Percentiles rank a stretch among this genome's conserved stretches.
phyloP scores from a whole-genome alignment of 148 eudicot species.

The Vaccinium macrocarpon region DNA sequence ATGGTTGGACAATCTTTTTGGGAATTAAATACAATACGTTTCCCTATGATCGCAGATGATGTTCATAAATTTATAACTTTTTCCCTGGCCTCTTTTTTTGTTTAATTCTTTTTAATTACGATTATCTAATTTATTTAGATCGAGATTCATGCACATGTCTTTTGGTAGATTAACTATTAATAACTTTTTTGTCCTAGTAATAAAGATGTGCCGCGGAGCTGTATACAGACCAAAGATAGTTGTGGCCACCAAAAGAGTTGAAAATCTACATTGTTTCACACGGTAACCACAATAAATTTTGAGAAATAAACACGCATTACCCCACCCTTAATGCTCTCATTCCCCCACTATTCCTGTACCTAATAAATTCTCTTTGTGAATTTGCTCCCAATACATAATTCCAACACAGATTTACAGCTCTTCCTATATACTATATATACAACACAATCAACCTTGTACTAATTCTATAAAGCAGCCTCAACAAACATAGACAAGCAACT shows the following conservation, averaged over 20 bases:
- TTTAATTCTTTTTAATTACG: no score
- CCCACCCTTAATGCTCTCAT: background rate
- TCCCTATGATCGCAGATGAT: no score
- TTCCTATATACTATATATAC: no score
- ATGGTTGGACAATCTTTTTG: no score
- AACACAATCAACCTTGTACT: background rate
- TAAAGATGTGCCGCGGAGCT: background rate
- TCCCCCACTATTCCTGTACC: background rate
- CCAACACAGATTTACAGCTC: background rate
- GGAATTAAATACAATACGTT: no score
- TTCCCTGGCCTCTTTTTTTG: no score
- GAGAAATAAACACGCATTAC: background rate
- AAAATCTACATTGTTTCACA: background rate
- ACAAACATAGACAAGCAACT: background rate
- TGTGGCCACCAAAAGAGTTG: background rate
- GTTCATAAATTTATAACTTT: no score
- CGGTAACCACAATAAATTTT: background rate
- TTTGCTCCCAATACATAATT: background rate
- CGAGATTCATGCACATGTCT: background rate
- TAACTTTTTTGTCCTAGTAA: background rate
- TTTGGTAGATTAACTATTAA: background rate
- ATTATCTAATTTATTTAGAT: no score
- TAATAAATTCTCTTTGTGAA: background rate
- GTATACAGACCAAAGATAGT: background rate
- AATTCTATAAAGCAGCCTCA: background rate